Conservation (phyloP, 129 eudicot species). For the Flaveria robusta region DNA sequence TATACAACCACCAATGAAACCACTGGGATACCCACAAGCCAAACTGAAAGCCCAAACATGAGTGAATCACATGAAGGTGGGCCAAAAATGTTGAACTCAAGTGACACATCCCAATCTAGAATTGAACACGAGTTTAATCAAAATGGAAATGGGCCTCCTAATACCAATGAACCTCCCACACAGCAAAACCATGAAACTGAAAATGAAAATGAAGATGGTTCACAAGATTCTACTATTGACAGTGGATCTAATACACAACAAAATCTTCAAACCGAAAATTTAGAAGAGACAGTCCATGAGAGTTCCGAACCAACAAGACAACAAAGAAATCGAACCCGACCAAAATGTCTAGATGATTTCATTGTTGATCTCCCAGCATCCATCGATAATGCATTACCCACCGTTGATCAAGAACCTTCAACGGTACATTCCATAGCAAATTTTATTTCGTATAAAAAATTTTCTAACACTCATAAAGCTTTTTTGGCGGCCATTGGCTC, state of each 20-base stretch:
- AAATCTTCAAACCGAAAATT: neutral
- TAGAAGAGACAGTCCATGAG: neutral
- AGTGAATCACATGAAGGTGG: neutral
- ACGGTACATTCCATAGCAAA: neutral
- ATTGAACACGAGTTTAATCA: neutral
- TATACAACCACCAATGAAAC: no score
- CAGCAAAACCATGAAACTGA: neutral
- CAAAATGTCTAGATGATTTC: neutral
- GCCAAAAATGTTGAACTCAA: neutral
- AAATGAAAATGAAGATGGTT: neutral
- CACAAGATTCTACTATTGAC: neutral
- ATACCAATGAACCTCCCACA: neutral
- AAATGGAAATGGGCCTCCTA: neutral
- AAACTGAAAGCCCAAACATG: no score
- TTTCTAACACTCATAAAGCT: neutral
- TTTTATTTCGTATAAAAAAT: neutral
- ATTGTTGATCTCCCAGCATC: neutral
- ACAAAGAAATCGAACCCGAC: neutral
- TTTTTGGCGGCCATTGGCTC: neutral
- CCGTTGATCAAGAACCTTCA: neutral
- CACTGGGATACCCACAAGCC: no score
- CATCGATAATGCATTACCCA: neutral
- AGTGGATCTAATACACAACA: neutral
- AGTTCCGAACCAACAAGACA: neutral
- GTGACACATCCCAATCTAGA: neutral